A percentile compares a stretch with the other conserved stretches of the same genome.
Conservation (phyloP, 1,139 yeast genomes). For the Debaryomycetaceae sp. region DNA sequence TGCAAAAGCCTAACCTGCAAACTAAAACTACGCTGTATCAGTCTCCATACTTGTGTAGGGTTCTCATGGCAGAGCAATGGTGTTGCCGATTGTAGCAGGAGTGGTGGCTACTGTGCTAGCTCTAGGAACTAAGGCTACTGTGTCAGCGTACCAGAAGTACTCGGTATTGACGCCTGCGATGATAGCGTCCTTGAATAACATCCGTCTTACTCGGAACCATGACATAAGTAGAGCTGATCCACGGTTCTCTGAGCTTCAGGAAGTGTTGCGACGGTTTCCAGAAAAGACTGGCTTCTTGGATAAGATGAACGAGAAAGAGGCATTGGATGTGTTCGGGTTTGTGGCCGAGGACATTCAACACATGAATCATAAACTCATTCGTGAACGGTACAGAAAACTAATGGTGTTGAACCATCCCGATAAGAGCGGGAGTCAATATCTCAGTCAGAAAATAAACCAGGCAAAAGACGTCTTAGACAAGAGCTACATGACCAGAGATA, state of each 20-base stretch:
- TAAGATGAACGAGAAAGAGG: slow-evolving; percentile 61
- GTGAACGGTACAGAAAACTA: slow-evolving; percentile 53
- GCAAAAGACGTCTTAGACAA: slow-evolving; percentile 66
- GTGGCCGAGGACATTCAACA: slow-evolving; percentile 48
- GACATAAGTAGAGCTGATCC: slow-evolving; percentile 17
- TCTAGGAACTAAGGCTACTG: slow-evolving; percentile 47
- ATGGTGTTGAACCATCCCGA: slow-evolving; percentile 91
- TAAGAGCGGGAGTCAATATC: slow-evolving; percentile 65
- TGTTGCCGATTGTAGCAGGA: slow-evolving; percentile 56
- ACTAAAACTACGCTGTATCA: no score
- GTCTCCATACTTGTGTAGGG: no score
- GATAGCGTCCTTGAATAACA: slow-evolving; percentile 53
- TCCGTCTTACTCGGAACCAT: slow-evolving; percentile 18
- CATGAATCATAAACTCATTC: slow-evolving; percentile 41
- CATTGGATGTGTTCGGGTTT: slow-evolving; percentile 53
- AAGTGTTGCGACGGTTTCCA: slow-evolving; percentile 32
- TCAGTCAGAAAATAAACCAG: slow-evolving; percentile 72
- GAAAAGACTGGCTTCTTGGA: slow-evolving; percentile 44
- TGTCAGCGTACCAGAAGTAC: slow-evolving; percentile 44
- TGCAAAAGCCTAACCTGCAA: neutral
- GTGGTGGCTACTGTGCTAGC: slow-evolving; percentile 56
- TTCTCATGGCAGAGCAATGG: slow-evolving; percentile 16
- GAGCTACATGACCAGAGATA: slow-evolving; percentile 40
- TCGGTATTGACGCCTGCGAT: slow-evolving; percentile 46
- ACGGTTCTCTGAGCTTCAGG: slow-evolving; percentile 16